Evolutionary conservation across 129 eudicot genomes (phyloP).

Genomic region (Flaveria linearis): DNA sequence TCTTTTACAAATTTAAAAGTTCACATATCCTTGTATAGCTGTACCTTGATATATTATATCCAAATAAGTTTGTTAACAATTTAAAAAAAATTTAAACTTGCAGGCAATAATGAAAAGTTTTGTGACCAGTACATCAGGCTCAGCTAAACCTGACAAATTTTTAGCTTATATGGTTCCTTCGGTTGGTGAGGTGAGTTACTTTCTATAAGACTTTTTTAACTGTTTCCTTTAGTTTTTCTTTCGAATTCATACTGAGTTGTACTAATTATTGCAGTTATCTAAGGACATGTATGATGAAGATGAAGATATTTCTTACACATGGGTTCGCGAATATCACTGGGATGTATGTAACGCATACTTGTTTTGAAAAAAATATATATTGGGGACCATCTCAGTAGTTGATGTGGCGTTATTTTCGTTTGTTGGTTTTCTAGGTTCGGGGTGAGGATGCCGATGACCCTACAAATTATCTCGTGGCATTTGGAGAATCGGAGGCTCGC

Average conservation of each 20-base stretch:
- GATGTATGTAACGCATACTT: conserved; percentile 58
- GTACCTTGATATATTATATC: not conserved
- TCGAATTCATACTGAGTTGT: not conserved
- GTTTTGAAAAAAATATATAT: not conserved
- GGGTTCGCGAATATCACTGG: conserved; percentile 95
- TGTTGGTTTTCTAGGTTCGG: conserved; percentile 52
- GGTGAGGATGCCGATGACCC: conserved; percentile 84
- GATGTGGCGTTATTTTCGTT: conserved; percentile 9
- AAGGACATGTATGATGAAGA: conserved; percentile 76
- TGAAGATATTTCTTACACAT: conserved; percentile 74
- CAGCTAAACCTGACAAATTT: conserved; percentile 62
- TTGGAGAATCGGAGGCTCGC: conserved; percentile 66
- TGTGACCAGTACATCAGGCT: conserved; percentile 50
- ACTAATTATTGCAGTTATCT: conserved; percentile 53
- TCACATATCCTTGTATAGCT: not conserved
- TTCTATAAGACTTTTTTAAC: not conserved
- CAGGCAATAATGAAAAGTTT: conserved; percentile 94
- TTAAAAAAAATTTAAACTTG: not conserved
- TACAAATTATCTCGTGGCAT: conserved; percentile 71
- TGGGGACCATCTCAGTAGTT: not conserved
- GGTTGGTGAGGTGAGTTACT: conserved; percentile 59
- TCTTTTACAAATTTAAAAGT: not conserved
- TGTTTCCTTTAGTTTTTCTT: not conserved
- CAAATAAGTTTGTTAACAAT: conserved; percentile 9
- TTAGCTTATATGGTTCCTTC: conserved; percentile 91